Conservation (phyloP, 306 rosid genomes). For the Sicyos edulis region DNA sequence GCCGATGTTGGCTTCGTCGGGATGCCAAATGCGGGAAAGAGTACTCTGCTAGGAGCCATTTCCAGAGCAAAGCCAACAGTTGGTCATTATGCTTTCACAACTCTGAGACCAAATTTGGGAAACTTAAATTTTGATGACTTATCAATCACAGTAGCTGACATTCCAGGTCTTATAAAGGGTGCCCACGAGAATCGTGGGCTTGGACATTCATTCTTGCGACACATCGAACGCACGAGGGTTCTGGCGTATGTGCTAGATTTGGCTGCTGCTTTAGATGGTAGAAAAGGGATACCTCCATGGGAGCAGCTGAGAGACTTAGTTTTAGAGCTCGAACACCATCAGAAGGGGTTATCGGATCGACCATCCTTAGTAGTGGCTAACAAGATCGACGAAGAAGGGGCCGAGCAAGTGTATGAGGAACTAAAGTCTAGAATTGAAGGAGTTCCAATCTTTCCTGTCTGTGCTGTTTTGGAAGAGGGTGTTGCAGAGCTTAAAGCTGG, state of each 20-base stretch:
- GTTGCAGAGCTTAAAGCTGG: constrained; percentile 64
- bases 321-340: constrained; percentile 80
- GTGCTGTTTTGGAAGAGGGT: constrained; percentile 59
- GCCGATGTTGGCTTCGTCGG: constrained; percentile 94
- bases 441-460: constrained; percentile 68
- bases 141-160: constrained; percentile 77
- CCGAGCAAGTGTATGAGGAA: constrained; percentile 54
- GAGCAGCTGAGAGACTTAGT: constrained; percentile 71
- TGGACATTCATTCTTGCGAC: constrained; percentile 86
- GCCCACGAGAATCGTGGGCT: constrained; percentile 85
- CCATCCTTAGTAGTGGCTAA: constrained; percentile 84
- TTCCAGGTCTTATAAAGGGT: constrained; percentile 92
- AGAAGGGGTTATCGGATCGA: constrained; percentile 61
- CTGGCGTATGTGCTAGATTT: constrained; percentile 79
- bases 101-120: constrained; percentile 85
- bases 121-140: constrained; percentile 76
- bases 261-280: constrained; percentile 70
- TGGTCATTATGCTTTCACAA: constrained; percentile 89
- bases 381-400: constrained; percentile 86
- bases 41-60: constrained; percentile 84
- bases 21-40: constrained; percentile 98
- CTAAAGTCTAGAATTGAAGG: constrained; percentile 59
- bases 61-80: constrained; percentile 74
- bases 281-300: constrained; percentile 84
- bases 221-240: constrained; percentile 87